A percentile compares a stretch with the other conserved stretches of the same genome.
Conservation (phyloP, 768 basidiomycete species). For the Guyanaporus albipodus region DNA sequence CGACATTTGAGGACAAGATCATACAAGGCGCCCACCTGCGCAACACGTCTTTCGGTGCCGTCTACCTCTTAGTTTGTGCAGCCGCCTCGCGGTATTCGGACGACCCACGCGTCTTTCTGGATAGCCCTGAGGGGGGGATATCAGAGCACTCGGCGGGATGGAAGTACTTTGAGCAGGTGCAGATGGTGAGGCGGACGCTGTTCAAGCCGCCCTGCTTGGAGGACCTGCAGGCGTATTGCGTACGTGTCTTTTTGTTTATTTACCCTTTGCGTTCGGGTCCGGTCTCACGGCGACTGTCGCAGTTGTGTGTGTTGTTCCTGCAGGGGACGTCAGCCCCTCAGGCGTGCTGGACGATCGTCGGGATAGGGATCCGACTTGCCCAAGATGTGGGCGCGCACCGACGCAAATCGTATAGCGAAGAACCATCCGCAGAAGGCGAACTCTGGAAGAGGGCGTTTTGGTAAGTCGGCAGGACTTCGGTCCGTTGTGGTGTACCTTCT, state of each 20-base stretch:
- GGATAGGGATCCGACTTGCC: conserved; percentile 53
- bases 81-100: conserved; percentile 52
- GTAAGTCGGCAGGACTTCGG: conserved; percentile 13
- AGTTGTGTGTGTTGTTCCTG: conserved; percentile 55
- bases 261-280: conserved; percentile 12
- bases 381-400: conserved; percentile 60
- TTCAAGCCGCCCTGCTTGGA: conserved; percentile 56
- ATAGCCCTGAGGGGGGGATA: conserved; percentile 27
- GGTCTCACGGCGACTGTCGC: neutral
- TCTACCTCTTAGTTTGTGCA: conserved; percentile 70
- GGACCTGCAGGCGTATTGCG: conserved; percentile 68
- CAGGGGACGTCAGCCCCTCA: conserved; percentile 59
- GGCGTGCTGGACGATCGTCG: conserved; percentile 64
- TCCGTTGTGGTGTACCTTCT: neutral
- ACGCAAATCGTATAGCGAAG: conserved; percentile 29
- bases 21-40: conserved; percentile 45
- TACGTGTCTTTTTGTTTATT: conserved; percentile 28
- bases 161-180: conserved; percentile 49
- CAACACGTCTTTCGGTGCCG: conserved; percentile 51
- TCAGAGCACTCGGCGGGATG: conserved; percentile 47
- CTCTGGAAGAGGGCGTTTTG: conserved; percentile 57
- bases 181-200: conserved; percentile 54
- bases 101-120: conserved; percentile 51
- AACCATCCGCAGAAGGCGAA: conserved; percentile 48
- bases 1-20: conserved; percentile 55